Conservation (phyloP, 164 flowering plant species). For the Magnolia officinalis region DNA sequence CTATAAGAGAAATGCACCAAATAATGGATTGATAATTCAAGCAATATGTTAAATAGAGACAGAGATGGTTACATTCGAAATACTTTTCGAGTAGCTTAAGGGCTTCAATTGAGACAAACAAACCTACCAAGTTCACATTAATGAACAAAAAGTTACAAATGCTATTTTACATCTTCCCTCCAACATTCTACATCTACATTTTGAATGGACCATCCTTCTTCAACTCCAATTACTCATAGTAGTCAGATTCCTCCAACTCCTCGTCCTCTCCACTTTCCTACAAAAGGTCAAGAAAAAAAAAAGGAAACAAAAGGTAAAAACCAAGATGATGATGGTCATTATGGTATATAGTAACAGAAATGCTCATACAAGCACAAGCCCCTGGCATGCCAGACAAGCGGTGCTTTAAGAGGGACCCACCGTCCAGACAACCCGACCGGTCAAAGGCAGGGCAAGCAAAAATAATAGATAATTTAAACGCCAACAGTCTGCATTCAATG, state of each 20-base stretch:
- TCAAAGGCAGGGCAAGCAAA: too few relatives aligned
- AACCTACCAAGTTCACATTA: neutral
- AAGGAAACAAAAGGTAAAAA: neutral
- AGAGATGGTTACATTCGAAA: neutral
- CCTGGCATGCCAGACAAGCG: neutral
- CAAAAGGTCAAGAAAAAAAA: constrained; percentile 11
- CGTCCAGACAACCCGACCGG: neutral
- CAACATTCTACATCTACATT: neutral
- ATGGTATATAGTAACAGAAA: neutral
- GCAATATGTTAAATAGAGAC: neutral
- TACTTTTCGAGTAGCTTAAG: neutral
- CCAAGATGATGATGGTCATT: too few relatives aligned
- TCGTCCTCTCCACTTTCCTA: constrained; percentile 79
- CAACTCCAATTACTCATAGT: neutral
- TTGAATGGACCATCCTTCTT: neutral
- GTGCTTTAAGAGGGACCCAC: neutral
- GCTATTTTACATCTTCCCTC: neutral
- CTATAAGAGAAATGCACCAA: neutral
- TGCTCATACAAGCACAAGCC: neutral
- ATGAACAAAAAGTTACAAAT: neutral
- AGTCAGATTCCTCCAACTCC: constrained; percentile 15
- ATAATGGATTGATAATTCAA: neutral
- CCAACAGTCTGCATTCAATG: too few relatives aligned
- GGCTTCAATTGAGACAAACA: neutral
- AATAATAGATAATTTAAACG: too few relatives aligned